A percentile compares a stretch with the other conserved stretches of the same genome.
These are phyloP conservation scores for Tricholoma matsutake DNA, from an alignment of 768 basidiomycete species.

Conservation along the genomic window DNA sequence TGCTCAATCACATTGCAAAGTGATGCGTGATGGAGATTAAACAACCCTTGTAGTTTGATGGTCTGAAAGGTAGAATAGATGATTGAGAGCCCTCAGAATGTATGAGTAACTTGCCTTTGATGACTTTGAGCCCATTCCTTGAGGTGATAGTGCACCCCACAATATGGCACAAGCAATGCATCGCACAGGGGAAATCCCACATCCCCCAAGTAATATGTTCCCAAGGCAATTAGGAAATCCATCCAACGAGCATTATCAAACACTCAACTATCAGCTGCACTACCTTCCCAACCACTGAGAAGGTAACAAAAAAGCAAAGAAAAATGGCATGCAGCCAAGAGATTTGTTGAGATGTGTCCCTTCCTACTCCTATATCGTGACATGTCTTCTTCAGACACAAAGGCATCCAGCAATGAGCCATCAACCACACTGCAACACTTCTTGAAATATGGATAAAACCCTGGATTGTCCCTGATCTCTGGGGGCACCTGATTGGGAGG, in stretches of 20 bases:
- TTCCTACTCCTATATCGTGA: conserved; percentile 22
- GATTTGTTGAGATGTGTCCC: conserved; percentile 36
- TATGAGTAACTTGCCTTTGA: conserved; percentile 4
- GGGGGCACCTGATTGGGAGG: conserved; percentile 13
- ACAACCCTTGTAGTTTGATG: conserved; percentile 33
- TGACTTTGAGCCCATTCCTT: conserved; percentile 12
- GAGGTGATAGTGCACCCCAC: conserved; percentile 32
- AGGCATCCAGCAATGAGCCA: conserved; percentile 28
- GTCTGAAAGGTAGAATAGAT: conserved; percentile 23
- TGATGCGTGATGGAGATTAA: conserved; percentile 38
- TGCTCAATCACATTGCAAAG: conserved; percentile 36
- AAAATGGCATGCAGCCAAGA: conserved; percentile 33
- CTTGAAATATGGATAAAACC: conserved; percentile 32
- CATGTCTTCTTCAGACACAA: conserved; percentile 12
- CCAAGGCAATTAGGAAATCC: conserved; percentile 29
- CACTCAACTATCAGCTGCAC: conserved; percentile 31
- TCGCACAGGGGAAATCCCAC: conserved; percentile 34
- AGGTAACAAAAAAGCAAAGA: conserved; percentile 34
- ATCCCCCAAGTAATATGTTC: conserved; percentile 34
- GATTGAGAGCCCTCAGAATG: conserved; percentile 22
- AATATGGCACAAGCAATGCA: conserved; percentile 34
- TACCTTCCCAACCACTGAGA: conserved; percentile 38
- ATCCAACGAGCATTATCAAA: conserved; percentile 24
- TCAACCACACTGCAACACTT: conserved; percentile 31
- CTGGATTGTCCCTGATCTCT: conserved; percentile 24